A percentile compares a stretch with the other conserved stretches of the same genome.
phyloP scores from a whole-genome alignment of 768 basidiomycete species.

The Terana coerulea region DNA sequence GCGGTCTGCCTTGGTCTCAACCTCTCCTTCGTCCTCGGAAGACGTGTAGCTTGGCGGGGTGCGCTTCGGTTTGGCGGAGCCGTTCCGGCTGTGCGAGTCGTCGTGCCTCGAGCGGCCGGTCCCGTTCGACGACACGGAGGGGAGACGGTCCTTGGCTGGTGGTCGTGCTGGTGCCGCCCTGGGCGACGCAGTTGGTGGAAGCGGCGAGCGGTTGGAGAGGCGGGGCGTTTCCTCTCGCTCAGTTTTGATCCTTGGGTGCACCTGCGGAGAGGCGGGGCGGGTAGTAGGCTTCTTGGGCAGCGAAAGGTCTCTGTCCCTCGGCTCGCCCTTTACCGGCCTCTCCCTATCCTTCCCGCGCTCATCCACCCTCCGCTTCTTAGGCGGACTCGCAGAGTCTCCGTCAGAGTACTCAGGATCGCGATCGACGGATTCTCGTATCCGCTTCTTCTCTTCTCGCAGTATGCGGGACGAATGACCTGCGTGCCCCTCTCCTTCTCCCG shows the following conservation, averaged over 20 bases:
- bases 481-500: conserved; percentile 6
- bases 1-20: conserved; percentile 31
- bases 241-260: neutral
- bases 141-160: conserved; percentile 4
- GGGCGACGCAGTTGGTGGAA: conserved; percentile 13
- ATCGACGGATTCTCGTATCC: conserved; percentile 11
- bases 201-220: conserved; percentile 15
- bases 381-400: conserved; percentile 12
- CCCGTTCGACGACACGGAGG: conserved; percentile 1
- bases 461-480: neutral
- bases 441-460: neutral
- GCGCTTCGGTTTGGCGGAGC: conserved; percentile 29
- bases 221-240: conserved; percentile 6
- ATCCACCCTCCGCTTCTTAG: conserved; percentile 45
- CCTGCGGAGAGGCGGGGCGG: conserved; percentile 29
- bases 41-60: conserved; percentile 64
- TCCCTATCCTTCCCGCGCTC: neutral
- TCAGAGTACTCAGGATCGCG: conserved; percentile 14
- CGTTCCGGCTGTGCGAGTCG: conserved; percentile 5
- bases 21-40: conserved; percentile 63
- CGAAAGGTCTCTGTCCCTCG: conserved; percentile 4
- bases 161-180: conserved; percentile 10
- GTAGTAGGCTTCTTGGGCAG: conserved; percentile 34
- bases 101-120: conserved; percentile 4
- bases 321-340: neutral